Evolutionary conservation across 441 rosid species (phyloP).

Genomic region (Mallotus japonicus): DNA sequence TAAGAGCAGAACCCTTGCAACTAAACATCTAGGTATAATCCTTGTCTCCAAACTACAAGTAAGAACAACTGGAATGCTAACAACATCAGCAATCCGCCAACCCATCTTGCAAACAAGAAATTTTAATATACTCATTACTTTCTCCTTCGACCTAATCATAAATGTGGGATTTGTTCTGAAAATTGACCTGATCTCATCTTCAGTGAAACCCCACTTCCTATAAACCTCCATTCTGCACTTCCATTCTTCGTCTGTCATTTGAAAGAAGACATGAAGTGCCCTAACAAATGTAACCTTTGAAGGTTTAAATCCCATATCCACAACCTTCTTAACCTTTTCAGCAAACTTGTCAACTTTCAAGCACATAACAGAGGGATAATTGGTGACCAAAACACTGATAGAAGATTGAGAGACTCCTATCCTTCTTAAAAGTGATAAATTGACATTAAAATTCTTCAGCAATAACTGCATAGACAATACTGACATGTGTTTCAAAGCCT

Average conservation of each 20-base stretch:
- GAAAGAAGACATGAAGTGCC: constrained; percentile 4
- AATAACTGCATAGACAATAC: background rate
- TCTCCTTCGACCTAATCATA: constrained; percentile 20
- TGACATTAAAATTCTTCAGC: background rate
- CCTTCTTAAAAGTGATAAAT: constrained; percentile 9
- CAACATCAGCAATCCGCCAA: background rate
- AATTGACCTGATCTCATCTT: constrained; percentile 16
- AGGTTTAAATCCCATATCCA: constrained; percentile 29
- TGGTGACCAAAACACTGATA: background rate
- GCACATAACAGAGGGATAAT: background rate
- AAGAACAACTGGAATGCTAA: background rate
- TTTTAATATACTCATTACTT: constrained; percentile 19
- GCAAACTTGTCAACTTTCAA: background rate
- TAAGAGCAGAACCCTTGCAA: background rate
- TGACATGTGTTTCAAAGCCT: background rate
- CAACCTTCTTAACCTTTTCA: constrained; percentile 13
- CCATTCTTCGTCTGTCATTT: constrained; percentile 20
- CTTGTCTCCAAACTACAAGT: constrained; percentile 23
- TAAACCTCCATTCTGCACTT: constrained; percentile 21
- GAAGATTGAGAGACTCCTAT: background rate
- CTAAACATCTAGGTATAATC: constrained; percentile 20
- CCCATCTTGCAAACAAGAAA: constrained; percentile 24
- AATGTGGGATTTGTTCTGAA: constrained; percentile 23
- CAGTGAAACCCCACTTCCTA: constrained; percentile 33
- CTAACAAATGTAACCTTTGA: constrained; percentile 8